Evolutionary conservation across 1,284 basidiomycete species (phyloP).

Genomic region (Clitocybe nebularis): DNA sequence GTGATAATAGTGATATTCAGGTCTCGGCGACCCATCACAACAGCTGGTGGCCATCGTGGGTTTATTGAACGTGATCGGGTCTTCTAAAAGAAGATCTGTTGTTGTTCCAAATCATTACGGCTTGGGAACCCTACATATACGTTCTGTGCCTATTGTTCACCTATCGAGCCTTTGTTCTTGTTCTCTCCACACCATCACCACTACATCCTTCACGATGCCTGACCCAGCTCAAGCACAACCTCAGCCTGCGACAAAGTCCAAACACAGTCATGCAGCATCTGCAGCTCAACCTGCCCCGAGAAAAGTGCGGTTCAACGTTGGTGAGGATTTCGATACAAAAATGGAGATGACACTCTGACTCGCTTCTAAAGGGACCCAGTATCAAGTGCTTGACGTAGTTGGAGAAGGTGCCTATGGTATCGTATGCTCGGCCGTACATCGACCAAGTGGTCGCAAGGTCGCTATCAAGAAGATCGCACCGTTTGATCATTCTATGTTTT

Average conservation of each 20-base stretch:
- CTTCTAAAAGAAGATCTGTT: constrained; percentile 19
- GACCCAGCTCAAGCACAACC: constrained; percentile 20
- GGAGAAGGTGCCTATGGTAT: constrained; percentile 88
- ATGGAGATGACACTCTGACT: constrained; percentile 5
- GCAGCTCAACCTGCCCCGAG: constrained; percentile 68
- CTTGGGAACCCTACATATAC: constrained; percentile 12
- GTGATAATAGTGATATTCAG: no score
- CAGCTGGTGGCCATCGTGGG: constrained; percentile 12
- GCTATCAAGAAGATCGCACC: constrained; percentile 92
- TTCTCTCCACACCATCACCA: constrained; percentile 12
- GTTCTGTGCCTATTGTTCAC: constrained; percentile 18
- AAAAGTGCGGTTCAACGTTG: constrained; percentile 91
- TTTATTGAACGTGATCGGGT: constrained; percentile 10
- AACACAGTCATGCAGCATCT: constrained; percentile 58
- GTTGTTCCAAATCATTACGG: constrained; percentile 16
- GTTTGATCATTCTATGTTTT: constrained; percentile 92
- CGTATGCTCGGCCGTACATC: constrained; percentile 84
- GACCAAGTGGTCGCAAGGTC: constrained; percentile 76
- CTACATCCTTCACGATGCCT: constrained; percentile 18
- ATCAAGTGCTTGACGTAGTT: constrained; percentile 87
- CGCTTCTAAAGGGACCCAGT: constrained; percentile 60
- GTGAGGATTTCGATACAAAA: constrained; percentile 44
- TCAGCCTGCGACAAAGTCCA: constrained; percentile 43
- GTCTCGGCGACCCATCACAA: constrained; percentile 11
- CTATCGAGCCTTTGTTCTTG: constrained; percentile 17